These are phyloP conservation scores for Pseudozyma thailandica DNA, from an alignment of 1,284 basidiomycete genomes.

Conservation along the genomic window DNA sequence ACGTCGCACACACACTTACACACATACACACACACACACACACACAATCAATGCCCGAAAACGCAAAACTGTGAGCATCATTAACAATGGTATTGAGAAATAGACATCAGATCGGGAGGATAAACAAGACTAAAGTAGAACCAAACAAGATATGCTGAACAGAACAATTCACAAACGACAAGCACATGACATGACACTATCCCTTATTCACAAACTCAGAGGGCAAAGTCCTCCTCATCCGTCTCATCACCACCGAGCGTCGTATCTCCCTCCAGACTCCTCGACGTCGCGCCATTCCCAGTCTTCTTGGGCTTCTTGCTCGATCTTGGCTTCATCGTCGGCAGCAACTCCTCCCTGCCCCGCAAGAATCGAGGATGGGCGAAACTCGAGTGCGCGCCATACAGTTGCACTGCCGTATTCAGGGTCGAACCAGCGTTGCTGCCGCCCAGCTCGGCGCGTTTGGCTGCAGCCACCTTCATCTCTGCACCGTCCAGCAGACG, in stretches of 20 bases:
- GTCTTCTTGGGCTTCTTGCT: constrained; percentile 66
- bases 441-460: constrained; percentile 30
- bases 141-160: too few species aligned
- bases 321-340: constrained; percentile 66
- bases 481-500: constrained; percentile 61
- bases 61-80: not conserved
- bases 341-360: constrained; percentile 60
- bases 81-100: not conserved
- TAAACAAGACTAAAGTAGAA: not conserved
- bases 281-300: constrained; percentile 12
- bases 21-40: too few species aligned
- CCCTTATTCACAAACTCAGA: constrained; percentile 1
- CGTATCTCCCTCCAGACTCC: constrained; percentile 32
- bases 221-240: constrained; percentile 52
- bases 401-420: constrained; percentile 63
- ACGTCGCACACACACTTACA: too few species aligned
- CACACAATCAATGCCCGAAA: not conserved
- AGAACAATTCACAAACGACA: not conserved
- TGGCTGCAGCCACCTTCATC: constrained; percentile 53
- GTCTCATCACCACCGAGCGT: constrained; percentile 44
- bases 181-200: not conserved
- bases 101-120: not conserved
- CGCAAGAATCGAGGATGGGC: constrained; percentile 64
- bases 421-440: constrained; percentile 32
- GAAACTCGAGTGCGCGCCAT: constrained; percentile 66